phyloP scores from a whole-genome alignment of 495 filamentous ascomycete species.

The Aspergillus incahuasiensis region DNA sequence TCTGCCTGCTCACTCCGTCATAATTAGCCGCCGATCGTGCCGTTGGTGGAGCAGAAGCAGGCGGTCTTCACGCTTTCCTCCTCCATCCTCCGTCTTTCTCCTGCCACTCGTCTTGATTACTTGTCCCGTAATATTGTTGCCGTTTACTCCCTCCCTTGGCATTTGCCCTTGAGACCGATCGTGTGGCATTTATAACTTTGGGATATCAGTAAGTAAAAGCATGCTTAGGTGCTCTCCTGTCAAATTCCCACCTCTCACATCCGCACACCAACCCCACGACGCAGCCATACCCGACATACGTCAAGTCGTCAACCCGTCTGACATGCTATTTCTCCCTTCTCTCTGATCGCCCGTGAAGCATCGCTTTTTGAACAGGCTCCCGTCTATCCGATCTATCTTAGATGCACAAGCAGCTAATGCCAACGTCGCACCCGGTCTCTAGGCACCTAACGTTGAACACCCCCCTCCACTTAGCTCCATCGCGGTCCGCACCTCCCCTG shows the following conservation, averaged over 20 bases:
- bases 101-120: conserved; percentile 8
- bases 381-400: conserved; percentile 12
- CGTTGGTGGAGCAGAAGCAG: conserved; percentile 32
- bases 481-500: conserved; percentile 12
- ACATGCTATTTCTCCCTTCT: conserved; percentile 17
- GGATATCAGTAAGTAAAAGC: conserved; percentile 5
- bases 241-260: conserved; percentile 4
- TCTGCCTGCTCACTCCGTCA: conserved; percentile 10
- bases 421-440: conserved; percentile 4
- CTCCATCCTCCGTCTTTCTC: conserved; percentile 11
- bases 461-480: conserved; percentile 12
- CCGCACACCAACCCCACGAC: conserved; percentile 8
- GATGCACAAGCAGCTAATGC: conserved; percentile 9
- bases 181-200: not conserved
- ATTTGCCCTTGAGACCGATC: conserved; percentile 1
- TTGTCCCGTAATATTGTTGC: conserved; percentile 12
- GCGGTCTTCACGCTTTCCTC: conserved; percentile 21
- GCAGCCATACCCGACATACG: conserved; percentile 13
- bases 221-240: not conserved
- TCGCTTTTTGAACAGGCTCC: conserved; percentile 1
- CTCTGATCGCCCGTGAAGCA: conserved; percentile 13
- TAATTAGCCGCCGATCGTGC: conserved; percentile 41
- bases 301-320: conserved; percentile 20
- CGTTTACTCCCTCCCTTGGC: conserved; percentile 2
- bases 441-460: not conserved